A percentile compares a stretch with the other conserved stretches of the same genome.
phyloP scores from a whole-genome alignment of 2,329 filamentous ascomycete genomes.

The Pyrenophora tritici-repentis region DNA sequence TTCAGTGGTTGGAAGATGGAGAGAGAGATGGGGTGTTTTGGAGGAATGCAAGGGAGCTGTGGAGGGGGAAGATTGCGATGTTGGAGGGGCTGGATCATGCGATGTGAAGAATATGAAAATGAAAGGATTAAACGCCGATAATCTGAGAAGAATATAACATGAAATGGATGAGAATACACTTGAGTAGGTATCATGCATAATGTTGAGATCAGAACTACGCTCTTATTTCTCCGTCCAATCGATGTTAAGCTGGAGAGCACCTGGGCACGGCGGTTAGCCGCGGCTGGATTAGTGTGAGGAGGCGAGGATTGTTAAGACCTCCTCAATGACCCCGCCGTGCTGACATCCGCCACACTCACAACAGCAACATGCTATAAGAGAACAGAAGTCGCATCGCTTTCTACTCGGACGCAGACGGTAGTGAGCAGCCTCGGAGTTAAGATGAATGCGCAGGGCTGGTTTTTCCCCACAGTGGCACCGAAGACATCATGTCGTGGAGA shows the following conservation, averaged over 20 bases:
- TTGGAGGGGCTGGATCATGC: background rate
- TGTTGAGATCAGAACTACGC: too few relatives aligned
- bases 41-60: slow-evolving; percentile 33
- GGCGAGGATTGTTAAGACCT: slow-evolving; percentile 6
- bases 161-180: too few relatives aligned
- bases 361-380: slow-evolving; percentile 7
- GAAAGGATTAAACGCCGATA: background rate
- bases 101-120: too few relatives aligned
- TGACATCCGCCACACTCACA: slow-evolving; percentile 16
- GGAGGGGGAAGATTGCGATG: slow-evolving; percentile 28
- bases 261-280: slow-evolving; percentile 24
- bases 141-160: too few relatives aligned
- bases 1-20: slow-evolving; percentile 21
- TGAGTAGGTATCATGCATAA: too few relatives aligned
- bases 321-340: slow-evolving; percentile 12
- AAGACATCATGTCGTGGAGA: slow-evolving; percentile 1
- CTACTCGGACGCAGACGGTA: background rate
- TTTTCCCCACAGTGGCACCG: background rate
- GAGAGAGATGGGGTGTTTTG: slow-evolving; percentile 39
- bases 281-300: slow-evolving; percentile 15
- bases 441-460: background rate
- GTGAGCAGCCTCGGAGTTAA: background rate
- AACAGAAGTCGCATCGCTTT: background rate
- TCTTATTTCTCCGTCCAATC: slow-evolving; percentile 1
- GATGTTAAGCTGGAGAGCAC: background rate